These are phyloP conservation scores for Talaromyces sp. DNA, from an alignment of 2,329 filamentous ascomycete genomes.

Conservation along the genomic window DNA sequence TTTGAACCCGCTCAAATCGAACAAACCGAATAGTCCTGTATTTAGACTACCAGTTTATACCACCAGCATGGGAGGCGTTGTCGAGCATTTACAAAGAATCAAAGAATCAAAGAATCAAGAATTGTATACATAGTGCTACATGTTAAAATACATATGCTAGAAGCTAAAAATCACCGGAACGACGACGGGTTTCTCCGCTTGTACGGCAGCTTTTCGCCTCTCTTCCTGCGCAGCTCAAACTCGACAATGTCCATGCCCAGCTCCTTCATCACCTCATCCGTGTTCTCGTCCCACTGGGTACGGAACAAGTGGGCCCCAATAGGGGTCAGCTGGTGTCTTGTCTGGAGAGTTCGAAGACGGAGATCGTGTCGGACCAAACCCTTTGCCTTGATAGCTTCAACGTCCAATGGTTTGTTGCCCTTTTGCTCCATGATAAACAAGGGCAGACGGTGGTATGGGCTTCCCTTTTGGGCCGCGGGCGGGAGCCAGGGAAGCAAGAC, in stretches of 20 bases:
- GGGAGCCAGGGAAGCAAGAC: conserved; percentile 77
- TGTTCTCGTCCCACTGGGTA: conserved; percentile 82
- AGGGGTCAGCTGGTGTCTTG: conserved; percentile 63
- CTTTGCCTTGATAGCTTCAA: conserved; percentile 50
- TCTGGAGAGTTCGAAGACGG: conserved; percentile 67
- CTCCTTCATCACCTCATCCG: conserved; percentile 78
- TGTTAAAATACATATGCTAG: conserved; percentile 28
- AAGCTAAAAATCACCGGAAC: conserved; percentile 32
- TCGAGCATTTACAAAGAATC: not conserved
- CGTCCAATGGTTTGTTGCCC: conserved; percentile 55
- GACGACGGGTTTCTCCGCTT: conserved; percentile 52
- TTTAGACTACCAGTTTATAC: conserved; percentile 1
- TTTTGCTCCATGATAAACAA: conserved; percentile 80
- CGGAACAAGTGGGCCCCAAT: conserved; percentile 87
- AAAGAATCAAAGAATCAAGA: conserved; percentile 15
- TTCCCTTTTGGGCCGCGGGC: conserved; percentile 81
- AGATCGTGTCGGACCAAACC: conserved; percentile 60
- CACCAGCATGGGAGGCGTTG: not conserved
- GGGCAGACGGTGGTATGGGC: conserved; percentile 82
- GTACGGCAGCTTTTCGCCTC: conserved; percentile 63
- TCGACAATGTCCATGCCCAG: conserved; percentile 70
- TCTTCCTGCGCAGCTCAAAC: conserved; percentile 78
- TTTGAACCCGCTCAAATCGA: conserved; percentile 22
- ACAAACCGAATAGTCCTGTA: conserved; percentile 11
- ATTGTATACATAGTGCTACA: conserved; percentile 37